Evolutionary conservation across 345 rosid genomes (phyloP).

Genomic region (Cardamine resedifolia): DNA sequence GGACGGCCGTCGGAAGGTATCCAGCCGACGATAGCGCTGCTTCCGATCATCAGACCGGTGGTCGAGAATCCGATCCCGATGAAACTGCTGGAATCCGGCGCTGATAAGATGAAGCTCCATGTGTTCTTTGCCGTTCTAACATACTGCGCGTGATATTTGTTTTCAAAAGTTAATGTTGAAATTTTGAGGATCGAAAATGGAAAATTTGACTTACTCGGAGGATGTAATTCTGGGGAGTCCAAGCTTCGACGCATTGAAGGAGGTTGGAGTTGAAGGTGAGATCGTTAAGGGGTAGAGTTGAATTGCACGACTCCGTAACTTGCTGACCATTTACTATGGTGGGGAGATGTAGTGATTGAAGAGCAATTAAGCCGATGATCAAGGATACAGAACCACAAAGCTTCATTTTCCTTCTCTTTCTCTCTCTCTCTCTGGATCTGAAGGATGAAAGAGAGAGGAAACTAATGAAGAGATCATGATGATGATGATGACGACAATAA

Average conservation of each 20-base stretch:
- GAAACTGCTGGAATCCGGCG: conserved; percentile 47
- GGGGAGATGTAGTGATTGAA: conserved; percentile 2
- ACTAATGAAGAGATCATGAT: conserved; percentile 23
- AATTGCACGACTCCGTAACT: conserved; percentile 44
- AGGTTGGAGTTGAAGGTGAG: conserved; percentile 48
- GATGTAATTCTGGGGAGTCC: conserved; percentile 47
- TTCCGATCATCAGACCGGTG: conserved; percentile 61
- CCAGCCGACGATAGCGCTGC: conserved; percentile 88
- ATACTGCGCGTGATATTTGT: too few species aligned
- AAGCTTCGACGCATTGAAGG: conserved; percentile 53
- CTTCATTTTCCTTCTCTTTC: conserved; percentile 26
- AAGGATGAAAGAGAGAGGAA: conserved; percentile 15
- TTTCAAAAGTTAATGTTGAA: too few species aligned
- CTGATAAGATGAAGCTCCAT: conserved; percentile 85
- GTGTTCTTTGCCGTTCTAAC: conserved; percentile 31
- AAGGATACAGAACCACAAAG: conserved; percentile 4
- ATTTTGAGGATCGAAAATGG: too few species aligned
- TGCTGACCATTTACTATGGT: conserved; percentile 31
- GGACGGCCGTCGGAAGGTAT: conserved; percentile 36
- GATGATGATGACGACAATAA: conserved; percentile 11
- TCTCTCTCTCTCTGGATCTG: conserved; percentile 21
- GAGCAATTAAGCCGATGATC: conserved; percentile 26
- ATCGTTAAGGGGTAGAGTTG: conserved; percentile 40
- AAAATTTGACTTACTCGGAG: conserved; percentile 60
- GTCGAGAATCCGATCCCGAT: conserved; percentile 76